Conservation (phyloP, 257 asterid species). For the Solanum medicagineum region DNA sequence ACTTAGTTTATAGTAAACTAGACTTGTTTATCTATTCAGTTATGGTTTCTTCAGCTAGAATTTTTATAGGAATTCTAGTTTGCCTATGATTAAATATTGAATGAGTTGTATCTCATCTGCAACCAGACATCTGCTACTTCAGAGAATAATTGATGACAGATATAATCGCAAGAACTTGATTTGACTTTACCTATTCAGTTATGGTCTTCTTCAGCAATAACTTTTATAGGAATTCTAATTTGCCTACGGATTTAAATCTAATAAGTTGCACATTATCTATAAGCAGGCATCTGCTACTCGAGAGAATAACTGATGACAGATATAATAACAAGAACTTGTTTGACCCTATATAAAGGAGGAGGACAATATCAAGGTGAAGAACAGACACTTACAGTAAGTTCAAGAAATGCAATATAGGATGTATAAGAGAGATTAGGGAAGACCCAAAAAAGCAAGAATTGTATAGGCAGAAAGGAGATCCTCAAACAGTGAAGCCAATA, state of each 20-base stretch:
- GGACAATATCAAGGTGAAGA: not conserved
- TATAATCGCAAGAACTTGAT: not conserved
- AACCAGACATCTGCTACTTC: not conserved
- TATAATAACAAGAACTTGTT: not conserved
- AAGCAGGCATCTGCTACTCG: not conserved
- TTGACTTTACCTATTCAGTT: not conserved
- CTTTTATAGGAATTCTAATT: not conserved
- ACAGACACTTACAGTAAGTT: not conserved
- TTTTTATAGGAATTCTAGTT: not conserved
- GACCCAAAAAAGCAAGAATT: not conserved
- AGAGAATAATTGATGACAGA: not conserved
- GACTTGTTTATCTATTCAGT: not conserved
- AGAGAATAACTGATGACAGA: not conserved
- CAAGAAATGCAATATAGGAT: not conserved
- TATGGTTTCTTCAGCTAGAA: not conserved
- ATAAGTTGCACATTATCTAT: not conserved
- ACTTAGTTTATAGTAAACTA: not conserved
- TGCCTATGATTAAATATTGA: not conserved
- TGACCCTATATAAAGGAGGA: not conserved
- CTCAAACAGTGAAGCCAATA: not conserved
- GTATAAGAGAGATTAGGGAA: not conserved
- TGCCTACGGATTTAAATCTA: not conserved
- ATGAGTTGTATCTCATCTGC: not conserved
- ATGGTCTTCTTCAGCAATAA: not conserved
- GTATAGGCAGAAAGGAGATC: not conserved